Percentiles rank a stretch among this genome's conserved stretches.
Conservation (phyloP, 1,284 basidiomycete species). For the Moesziomyces sp. region DNA sequence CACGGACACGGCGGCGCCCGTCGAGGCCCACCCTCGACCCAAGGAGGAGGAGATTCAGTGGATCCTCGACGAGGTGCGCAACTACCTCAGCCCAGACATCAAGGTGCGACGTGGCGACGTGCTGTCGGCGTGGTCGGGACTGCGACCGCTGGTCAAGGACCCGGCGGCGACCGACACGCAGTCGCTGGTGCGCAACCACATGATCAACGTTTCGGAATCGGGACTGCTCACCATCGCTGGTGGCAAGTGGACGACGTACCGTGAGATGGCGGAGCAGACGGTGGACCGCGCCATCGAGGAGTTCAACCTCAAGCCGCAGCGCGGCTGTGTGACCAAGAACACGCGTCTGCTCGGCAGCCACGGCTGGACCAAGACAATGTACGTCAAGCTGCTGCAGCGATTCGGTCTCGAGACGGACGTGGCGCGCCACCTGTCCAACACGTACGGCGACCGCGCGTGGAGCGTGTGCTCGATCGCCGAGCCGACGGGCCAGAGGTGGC, state of each 20-base stretch:
- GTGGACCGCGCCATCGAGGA: slow-evolving; percentile 87
- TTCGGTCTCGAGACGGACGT: slow-evolving; percentile 87
- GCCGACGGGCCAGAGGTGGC: slow-evolving; percentile 83
- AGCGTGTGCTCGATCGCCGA: slow-evolving; percentile 85
- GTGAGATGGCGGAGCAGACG: slow-evolving; percentile 93
- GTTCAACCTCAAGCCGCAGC: slow-evolving; percentile 75
- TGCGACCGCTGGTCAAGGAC: slow-evolving; percentile 89
- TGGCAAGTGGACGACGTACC: slow-evolving; percentile 98
- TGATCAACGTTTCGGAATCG: slow-evolving; percentile 84
- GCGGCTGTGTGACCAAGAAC: slow-evolving; percentile 79
- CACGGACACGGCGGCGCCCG: slow-evolving; percentile 84
- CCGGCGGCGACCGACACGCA: slow-evolving; percentile 84
- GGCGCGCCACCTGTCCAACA: slow-evolving; percentile 90
- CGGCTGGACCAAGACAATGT: slow-evolving; percentile 95
- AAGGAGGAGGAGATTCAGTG: slow-evolving; percentile 94
- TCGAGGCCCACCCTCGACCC: slow-evolving; percentile 83
- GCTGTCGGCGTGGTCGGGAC: slow-evolving; percentile 92
- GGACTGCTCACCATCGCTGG: slow-evolving; percentile 94
- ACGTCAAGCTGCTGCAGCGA: slow-evolving; percentile 91
- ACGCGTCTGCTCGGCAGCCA: slow-evolving; percentile 91
- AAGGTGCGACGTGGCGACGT: slow-evolving; percentile 95
- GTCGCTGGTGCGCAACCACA: slow-evolving; percentile 90
- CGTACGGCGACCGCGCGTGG: slow-evolving; percentile 97
- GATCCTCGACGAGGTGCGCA: slow-evolving; percentile 90
- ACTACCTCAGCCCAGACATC: slow-evolving; percentile 91